Base-by-base conservation (phyloP, 805 yeast genomes). In the Suhomyces prunicola region DNA sequence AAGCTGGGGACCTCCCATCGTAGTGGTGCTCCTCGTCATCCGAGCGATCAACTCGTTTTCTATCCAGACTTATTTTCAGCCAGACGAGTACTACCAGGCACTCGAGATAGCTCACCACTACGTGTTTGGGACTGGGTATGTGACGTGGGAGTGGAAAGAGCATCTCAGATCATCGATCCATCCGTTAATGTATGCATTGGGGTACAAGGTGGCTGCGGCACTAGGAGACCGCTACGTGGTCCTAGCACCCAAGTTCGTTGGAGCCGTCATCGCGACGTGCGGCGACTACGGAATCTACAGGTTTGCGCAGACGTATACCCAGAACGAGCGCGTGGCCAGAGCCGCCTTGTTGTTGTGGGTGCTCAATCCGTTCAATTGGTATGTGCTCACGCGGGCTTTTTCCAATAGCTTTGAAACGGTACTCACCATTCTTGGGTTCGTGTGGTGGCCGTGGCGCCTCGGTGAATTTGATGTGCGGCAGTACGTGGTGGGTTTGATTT, bases 81-180 rank as follows among this genome's bases (percentile, higher is more conserved):
- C 99, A 0, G 99, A 94, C 68, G 99, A 94, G 69, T 94, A 79
- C 70, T 94, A 86, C 84, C 99, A 94, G 69, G 77, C 92, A 0
- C 71, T 94, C 49, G 99, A 94, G 63, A 97, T 97, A 0, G 99
- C 98, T 0, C 97, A 91, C 67, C 53, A 63, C 4, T 71, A 78
- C 36, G 86, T 87, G 0, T 90, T 77, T 66, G 92, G 94, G 1
- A 86, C 85, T 57, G 99, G 99, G 0, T 82, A 83, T 60, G 65
- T 84, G 36, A 90, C 98, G 0, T 94, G 99, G 99, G 99, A 94
- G 69, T 94, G 99, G 99, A 66, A 71, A 23, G 74, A 77, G 47
- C 86, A 85, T 0, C 70, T 94, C 4, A 71, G 99, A 54, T 86
- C 96, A 8, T 86, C 88, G 50, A 68, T 87, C 0, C 93, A 91